Evolutionary conservation across 2,329 filamentous ascomycete species (phyloP), one percentile per base, ranked within the genome.

Genomic region (Pseudopithomyces chartarum): DNA sequence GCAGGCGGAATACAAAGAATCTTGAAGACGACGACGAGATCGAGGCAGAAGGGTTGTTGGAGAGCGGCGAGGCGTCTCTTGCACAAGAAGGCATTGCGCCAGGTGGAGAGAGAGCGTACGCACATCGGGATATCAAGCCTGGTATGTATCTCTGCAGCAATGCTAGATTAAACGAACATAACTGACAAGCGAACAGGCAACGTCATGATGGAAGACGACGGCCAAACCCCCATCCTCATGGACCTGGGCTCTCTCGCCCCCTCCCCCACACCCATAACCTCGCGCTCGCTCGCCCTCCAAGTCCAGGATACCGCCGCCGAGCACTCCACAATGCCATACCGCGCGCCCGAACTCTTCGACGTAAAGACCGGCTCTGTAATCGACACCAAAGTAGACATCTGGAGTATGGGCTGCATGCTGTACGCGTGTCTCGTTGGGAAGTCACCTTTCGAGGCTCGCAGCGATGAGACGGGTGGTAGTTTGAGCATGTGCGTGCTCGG

Each of bases 251-350:
- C 92, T 55, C 83, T 99, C 55, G 90, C 92, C 39, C 90, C 90
- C 17, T 92, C 91, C 1, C 95, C 95, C 1, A 91, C 92, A 55
- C 86, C 91, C 23, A 94, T 98, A 65, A 96, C 94, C 4, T 95
- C 91, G 17, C 89, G 94, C 59, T 96, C 92, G 2, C 84, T 96
- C 53, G 95, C 95, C 43, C 86, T 99, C 46, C 91, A 93, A 52
- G 90, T 96, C 34, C 95, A 98, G 79, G 95, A 99, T 76, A 90
- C 87, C 39, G 95, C 95, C 20, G 95, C 94, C 53, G 95, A 99
- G 76, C 94, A 98, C 81, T 94, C 89, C 63, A 99, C 95, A 39
- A 98, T 99, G 94, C 93, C 95, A 0, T 99, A 99, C 79, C 92
- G 95, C 57, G 95, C 95, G 1, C 95, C 95, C 0, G 95, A 99